Conservation (phyloP, 2,329 filamentous ascomycete species). For the Aotearoamyces nothofagi region DNA sequence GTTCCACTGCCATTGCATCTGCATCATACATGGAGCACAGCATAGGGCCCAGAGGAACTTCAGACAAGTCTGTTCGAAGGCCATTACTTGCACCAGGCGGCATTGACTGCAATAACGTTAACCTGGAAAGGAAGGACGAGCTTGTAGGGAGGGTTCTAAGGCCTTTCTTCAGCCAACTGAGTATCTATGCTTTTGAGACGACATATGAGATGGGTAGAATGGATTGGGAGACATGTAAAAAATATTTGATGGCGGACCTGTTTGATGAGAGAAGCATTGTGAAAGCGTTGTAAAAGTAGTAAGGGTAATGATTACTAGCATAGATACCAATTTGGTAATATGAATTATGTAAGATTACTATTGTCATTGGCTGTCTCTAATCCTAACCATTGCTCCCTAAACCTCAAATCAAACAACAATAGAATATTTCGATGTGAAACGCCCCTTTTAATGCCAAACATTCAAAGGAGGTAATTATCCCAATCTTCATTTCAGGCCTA, state of each 20-base stretch:
- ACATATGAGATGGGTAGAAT: constrained; percentile 70
- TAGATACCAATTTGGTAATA: neutral
- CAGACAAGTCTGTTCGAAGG: constrained; percentile 15
- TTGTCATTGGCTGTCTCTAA: too few species aligned
- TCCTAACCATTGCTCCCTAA: too few species aligned
- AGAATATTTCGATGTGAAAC: too few species aligned
- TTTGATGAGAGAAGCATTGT: constrained; percentile 65
- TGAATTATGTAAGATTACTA: too few species aligned
- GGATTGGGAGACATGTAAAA: constrained; percentile 49
- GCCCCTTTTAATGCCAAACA: too few species aligned
- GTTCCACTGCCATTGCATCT: constrained; percentile 12
- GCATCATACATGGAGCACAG: constrained; percentile 7
- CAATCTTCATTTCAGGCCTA: too few species aligned
- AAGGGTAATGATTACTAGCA: constrained; percentile 1
- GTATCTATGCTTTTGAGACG: constrained; percentile 85
- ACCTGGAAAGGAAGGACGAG: constrained; percentile 46
- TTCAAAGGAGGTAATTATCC: too few species aligned
- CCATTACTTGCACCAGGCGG: constrained; percentile 25
- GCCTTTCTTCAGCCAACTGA: constrained; percentile 83
- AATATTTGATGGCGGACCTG: constrained; percentile 53
- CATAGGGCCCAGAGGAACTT: constrained; percentile 8
- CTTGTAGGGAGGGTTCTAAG: constrained; percentile 64
- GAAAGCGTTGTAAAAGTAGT: constrained; percentile 31
- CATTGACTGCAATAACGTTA: constrained; percentile 35
- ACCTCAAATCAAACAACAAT: too few species aligned